A percentile compares a stretch with the other conserved stretches of the same genome.
phyloP scores from a whole-genome alignment of 1,139 yeast species.

The Diutina catenulata region DNA sequence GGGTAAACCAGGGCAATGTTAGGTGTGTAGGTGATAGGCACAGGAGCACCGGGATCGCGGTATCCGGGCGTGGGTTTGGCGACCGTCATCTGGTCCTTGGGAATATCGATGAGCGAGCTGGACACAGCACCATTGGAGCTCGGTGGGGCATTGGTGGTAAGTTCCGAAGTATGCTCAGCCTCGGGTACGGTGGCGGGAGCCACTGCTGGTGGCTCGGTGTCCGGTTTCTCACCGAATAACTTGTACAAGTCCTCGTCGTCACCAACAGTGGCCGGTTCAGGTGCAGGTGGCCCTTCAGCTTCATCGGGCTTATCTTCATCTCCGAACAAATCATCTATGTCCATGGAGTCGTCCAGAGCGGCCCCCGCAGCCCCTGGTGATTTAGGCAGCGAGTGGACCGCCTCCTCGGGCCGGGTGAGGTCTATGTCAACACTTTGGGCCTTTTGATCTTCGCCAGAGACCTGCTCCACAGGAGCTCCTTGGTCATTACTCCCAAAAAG shows the following conservation, averaged over 20 bases:
- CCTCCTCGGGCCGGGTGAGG: too few species aligned
- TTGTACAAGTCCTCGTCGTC: neutral
- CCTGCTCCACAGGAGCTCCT: neutral
- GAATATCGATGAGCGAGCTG: conserved; percentile 33
- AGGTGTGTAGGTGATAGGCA: conserved; percentile 54
- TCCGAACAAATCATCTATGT: conserved; percentile 2
- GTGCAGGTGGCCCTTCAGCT: too few species aligned
- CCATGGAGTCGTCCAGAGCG: conserved; percentile 4
- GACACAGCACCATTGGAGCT: neutral
- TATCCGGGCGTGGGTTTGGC: conserved; percentile 34
- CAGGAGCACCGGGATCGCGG: conserved; percentile 75
- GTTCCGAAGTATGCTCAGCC: neutral
- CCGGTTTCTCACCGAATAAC: neutral
- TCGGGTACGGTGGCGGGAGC: neutral
- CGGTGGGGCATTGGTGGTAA: neutral
- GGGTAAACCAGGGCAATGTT: conserved; percentile 17
- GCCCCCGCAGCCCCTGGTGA: too few species aligned
- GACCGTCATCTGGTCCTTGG: conserved; percentile 39
- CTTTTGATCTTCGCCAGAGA: neutral
- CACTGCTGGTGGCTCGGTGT: neutral
- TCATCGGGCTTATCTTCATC: neutral
- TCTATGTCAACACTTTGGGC: too few species aligned
- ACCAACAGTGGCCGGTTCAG: neutral
- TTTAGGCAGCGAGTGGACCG: too few species aligned
- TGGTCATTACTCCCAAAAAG: neutral